Conservation (phyloP, 345 rosid species). For the Pelargonium nanum region DNA sequence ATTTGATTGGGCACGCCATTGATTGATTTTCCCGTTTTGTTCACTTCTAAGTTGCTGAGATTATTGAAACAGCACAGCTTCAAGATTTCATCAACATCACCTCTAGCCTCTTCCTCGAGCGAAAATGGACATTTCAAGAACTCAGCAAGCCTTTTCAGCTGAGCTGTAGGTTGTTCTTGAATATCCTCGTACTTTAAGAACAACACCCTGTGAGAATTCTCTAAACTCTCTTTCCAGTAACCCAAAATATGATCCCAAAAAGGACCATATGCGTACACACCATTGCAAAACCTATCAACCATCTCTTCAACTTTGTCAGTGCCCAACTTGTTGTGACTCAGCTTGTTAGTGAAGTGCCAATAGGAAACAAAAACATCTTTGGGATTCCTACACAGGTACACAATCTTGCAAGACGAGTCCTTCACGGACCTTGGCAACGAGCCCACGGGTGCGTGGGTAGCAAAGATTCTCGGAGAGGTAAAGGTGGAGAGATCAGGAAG, state of each 20-base stretch:
- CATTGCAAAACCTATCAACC: too few species aligned
- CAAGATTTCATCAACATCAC: neutral
- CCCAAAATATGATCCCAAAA: too few species aligned
- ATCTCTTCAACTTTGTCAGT: too few species aligned
- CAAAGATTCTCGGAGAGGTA: neutral
- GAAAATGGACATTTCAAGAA: neutral
- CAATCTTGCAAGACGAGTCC: neutral
- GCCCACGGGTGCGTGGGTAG: neutral
- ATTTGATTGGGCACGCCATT: neutral
- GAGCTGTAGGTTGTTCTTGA: neutral
- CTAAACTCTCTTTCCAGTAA: too few species aligned
- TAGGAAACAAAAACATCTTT: too few species aligned
- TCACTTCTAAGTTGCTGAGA: neutral
- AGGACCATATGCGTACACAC: too few species aligned
- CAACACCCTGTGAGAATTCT: too few species aligned
- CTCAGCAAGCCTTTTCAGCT: neutral
- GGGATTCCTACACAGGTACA: too few species aligned
- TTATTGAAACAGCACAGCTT: neutral
- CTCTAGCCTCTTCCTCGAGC: neutral
- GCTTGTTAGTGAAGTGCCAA: too few species aligned
- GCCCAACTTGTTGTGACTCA: too few species aligned
- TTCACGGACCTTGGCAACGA: neutral
- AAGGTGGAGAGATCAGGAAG: neutral
- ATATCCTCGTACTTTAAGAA: neutral
- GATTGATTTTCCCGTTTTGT: neutral